Evolutionary conservation across 2,329 filamentous ascomycete species (phyloP).

Genomic region (Aspergillus proliferans): DNA sequence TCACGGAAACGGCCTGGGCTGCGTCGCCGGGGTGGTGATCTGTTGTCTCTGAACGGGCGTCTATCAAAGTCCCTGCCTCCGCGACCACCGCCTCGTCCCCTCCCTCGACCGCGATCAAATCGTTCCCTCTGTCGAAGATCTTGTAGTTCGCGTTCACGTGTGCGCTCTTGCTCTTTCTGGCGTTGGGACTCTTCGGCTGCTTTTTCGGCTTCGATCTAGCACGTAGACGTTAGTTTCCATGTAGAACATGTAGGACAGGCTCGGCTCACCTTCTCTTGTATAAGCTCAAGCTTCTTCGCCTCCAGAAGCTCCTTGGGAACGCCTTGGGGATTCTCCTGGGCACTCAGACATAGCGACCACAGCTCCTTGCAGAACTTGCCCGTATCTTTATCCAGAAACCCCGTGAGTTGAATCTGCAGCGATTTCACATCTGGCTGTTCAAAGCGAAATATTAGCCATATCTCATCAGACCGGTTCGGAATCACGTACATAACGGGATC

Average conservation of each 20-base stretch:
- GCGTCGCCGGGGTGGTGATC: constrained; percentile 48
- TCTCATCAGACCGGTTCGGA: background rate
- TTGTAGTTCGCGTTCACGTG: constrained; percentile 65
- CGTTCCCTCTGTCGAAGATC: constrained; percentile 56
- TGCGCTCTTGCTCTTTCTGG: constrained; percentile 64
- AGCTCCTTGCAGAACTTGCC: constrained; percentile 84
- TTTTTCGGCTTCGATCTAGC: constrained; percentile 72
- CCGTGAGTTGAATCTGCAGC: constrained; percentile 87
- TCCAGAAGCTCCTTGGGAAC: constrained; percentile 92
- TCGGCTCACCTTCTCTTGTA: constrained; percentile 75
- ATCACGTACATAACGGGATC: constrained; percentile 63
- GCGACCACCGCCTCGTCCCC: constrained; percentile 31
- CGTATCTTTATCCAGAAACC: constrained; percentile 91
- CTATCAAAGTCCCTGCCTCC: constrained; percentile 43
- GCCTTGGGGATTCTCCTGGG: constrained; percentile 78
- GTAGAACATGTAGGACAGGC: background rate
- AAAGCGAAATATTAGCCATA: constrained; percentile 5
- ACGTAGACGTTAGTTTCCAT: constrained; percentile 8
- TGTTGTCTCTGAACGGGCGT: constrained; percentile 43
- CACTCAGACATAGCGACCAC: constrained; percentile 86
- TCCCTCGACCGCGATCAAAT: constrained; percentile 32
- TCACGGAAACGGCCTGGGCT: constrained; percentile 42
- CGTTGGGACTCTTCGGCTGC: constrained; percentile 68
- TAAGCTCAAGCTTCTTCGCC: constrained; percentile 90
- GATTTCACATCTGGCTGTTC: constrained; percentile 87